Percentiles rank a stretch among this genome's conserved stretches.
Conservation (phyloP, 148 eudicot species). For the Beta vulgaris region DNA sequence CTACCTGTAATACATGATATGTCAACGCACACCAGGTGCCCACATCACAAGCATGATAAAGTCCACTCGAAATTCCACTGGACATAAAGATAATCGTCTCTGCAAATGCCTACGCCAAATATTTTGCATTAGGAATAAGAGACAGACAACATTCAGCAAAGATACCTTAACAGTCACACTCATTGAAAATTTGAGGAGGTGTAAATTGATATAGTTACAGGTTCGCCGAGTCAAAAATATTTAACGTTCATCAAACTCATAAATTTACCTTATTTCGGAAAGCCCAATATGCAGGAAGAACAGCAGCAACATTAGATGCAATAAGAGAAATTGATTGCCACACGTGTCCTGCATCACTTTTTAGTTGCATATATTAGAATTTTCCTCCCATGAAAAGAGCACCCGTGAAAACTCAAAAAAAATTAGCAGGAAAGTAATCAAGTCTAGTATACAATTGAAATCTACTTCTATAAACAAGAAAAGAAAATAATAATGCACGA, state of each 20-base stretch:
- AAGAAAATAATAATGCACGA: not conserved
- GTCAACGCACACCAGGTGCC: slow-evolving; percentile 82
- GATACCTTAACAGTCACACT: not conserved
- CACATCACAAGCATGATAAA: slow-evolving; percentile 95
- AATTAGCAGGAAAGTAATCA: not conserved
- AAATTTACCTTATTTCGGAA: slow-evolving; percentile 68
- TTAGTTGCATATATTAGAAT: slow-evolving; percentile 11
- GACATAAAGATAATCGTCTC: slow-evolving; percentile 83
- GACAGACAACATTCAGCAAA: not conserved
- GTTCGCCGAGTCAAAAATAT: no score
- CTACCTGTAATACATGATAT: slow-evolving; percentile 75
- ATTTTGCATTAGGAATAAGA: not conserved
- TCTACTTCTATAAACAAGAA: not conserved
- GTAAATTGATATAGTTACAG: not conserved
- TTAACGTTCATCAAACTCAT: not conserved
- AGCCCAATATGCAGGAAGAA: slow-evolving; percentile 91
- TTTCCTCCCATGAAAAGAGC: not conserved
- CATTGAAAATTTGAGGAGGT: not conserved
- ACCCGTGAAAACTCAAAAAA: not conserved
- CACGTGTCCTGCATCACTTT: slow-evolving; percentile 69
- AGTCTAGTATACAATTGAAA: not conserved
- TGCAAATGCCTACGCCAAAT: slow-evolving; percentile 68
- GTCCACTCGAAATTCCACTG: slow-evolving; percentile 84
- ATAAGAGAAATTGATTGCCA: slow-evolving; percentile 82
- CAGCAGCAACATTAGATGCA: slow-evolving; percentile 92